phyloP scores from a whole-genome alignment of 305 asterid species.

The Lippia alba region DNA sequence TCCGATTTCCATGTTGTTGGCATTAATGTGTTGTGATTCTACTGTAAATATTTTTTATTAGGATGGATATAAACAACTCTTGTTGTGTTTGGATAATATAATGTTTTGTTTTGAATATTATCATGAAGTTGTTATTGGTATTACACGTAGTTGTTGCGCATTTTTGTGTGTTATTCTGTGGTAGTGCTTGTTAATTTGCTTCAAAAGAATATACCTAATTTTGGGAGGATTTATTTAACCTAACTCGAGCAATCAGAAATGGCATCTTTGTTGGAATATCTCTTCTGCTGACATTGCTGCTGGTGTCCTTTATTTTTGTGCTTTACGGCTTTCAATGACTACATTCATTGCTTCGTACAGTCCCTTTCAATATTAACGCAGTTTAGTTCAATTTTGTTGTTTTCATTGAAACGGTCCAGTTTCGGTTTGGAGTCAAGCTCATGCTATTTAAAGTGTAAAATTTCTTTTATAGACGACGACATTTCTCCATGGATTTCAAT shows the following conservation, averaged over 20 bases:
- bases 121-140: slow-evolving; percentile 36
- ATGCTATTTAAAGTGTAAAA: no score
- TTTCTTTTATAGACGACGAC: no score
- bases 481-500: no score
- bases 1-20: slow-evolving; percentile 33
- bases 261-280: slow-evolving; percentile 29
- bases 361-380: not conserved
- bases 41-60: slow-evolving; percentile 52
- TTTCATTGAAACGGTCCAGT: no score
- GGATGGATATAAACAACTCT: slow-evolving; percentile 29
- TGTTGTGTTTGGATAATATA: slow-evolving; percentile 36
- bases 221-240: slow-evolving; percentile 1
- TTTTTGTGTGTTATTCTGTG: not conserved
- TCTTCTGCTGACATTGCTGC: slow-evolving; percentile 11
- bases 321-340: not conserved
- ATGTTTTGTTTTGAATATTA: slow-evolving; percentile 28
- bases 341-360: not conserved
- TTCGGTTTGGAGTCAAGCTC: no score
- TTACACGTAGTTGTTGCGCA: slow-evolving; percentile 21
- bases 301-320: not conserved
- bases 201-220: slow-evolving; percentile 27
- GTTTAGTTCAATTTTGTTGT: no score
- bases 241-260: no score
- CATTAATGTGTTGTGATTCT: slow-evolving; percentile 43
- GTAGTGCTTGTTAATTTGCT: slow-evolving; percentile 8